Evolutionary conservation across 1,284 basidiomycete species (phyloP).

Genomic region (Violaceomyces palustris): DNA sequence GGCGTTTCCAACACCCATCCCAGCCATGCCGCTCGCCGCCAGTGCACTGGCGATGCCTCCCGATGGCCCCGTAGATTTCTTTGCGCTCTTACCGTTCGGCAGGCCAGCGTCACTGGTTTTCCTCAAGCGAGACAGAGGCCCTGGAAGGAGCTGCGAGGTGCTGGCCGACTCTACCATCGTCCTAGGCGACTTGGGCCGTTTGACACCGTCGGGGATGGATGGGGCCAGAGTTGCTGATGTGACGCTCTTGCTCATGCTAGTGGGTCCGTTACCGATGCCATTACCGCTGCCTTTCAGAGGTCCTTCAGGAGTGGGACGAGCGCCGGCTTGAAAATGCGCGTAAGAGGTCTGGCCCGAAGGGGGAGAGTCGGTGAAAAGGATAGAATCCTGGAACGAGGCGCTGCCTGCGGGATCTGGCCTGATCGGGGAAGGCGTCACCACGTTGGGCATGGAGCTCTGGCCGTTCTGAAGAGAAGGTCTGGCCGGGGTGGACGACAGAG

Average conservation of each 20-base stretch:
- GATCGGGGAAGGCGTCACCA: conserved; percentile 25
- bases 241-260: conserved; percentile 26
- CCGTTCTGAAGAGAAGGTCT: too few relatives aligned
- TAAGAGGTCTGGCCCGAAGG: not conserved
- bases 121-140: conserved; percentile 19
- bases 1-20: conserved; percentile 37
- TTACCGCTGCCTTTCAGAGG: too few relatives aligned
- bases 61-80: conserved; percentile 9
- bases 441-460: conserved; percentile 25
- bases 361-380: not conserved
- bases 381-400: conserved; percentile 22
- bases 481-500: too few relatives aligned
- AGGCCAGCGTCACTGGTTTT: conserved; percentile 29
- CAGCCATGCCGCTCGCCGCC: conserved; percentile 37
- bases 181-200: too few relatives aligned
- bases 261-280: too few relatives aligned
- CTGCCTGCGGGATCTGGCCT: conserved; percentile 18
- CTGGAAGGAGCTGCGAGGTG: conserved; percentile 4
- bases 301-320: too few relatives aligned
- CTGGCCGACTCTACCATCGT: too few relatives aligned
- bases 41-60: conserved; percentile 42
- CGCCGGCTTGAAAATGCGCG: not conserved
- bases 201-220: too few relatives aligned
- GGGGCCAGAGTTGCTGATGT: too few relatives aligned
- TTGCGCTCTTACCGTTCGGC: conserved; percentile 6